Evolutionary conservation across 495 filamentous ascomycete genomes (phyloP).

Genomic region (Penicillium odoratum): DNA sequence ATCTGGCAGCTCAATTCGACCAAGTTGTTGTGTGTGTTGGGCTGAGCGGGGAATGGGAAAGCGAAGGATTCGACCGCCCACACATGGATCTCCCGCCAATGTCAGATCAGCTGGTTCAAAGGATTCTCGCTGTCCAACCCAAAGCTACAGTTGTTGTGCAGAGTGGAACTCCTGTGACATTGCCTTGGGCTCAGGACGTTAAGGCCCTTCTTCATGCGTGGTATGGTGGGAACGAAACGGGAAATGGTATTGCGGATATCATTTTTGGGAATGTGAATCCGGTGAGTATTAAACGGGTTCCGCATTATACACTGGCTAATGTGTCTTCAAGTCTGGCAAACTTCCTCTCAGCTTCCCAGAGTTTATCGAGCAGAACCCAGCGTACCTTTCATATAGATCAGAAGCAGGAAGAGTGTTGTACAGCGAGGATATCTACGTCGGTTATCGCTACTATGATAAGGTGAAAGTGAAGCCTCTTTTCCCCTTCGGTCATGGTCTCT

Average conservation of each 20-base stretch:
- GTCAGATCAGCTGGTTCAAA: slow-evolving; percentile 68
- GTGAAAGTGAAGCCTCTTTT: slow-evolving; percentile 56
- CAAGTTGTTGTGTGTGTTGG: slow-evolving; percentile 76
- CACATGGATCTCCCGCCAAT: slow-evolving; percentile 72
- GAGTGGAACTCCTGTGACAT: slow-evolving; percentile 74
- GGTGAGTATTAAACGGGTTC: neutral
- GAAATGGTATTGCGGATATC: slow-evolving; percentile 54
- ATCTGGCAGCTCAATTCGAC: slow-evolving; percentile 60
- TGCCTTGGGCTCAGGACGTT: slow-evolving; percentile 73
- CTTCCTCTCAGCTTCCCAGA: slow-evolving; percentile 62
- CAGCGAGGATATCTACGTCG: slow-evolving; percentile 65
- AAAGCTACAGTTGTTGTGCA: slow-evolving; percentile 74
- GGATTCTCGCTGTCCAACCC: slow-evolving; percentile 65
- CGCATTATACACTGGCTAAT: neutral
- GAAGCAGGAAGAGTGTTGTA: slow-evolving; percentile 73
- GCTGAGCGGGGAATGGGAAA: slow-evolving; percentile 80
- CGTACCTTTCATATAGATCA: slow-evolving; percentile 69
- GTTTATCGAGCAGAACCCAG: slow-evolving; percentile 63
- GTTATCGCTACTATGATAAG: slow-evolving; percentile 43
- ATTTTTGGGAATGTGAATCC: slow-evolving; percentile 61
- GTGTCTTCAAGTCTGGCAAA: slow-evolving; percentile 40
- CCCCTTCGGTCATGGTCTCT: slow-evolving; percentile 67
- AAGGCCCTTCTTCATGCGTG: slow-evolving; percentile 69
- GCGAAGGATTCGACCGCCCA: slow-evolving; percentile 77
- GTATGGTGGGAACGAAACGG: slow-evolving; percentile 64